phyloP scores from a whole-genome alignment of 2,329 filamentous ascomycete species.

The Esteya vermicola region DNA sequence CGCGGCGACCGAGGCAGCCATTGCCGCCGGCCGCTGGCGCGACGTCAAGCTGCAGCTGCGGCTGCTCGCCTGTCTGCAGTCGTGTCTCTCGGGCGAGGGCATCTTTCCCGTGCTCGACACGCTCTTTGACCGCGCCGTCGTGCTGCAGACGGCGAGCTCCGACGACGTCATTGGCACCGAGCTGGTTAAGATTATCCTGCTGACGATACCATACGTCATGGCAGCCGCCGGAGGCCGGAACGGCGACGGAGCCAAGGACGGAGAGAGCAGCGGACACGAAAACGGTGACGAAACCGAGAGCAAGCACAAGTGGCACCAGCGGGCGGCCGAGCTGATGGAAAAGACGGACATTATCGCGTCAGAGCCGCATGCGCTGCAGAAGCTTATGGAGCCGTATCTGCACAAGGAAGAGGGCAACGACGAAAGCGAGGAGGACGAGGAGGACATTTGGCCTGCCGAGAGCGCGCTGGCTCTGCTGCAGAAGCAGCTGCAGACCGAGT shows the following conservation, averaged over 20 bases:
- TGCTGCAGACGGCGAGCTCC: conserved; percentile 81
- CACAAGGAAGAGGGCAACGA: conserved; percentile 10
- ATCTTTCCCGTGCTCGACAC: conserved; percentile 76
- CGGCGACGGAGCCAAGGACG: too few species aligned
- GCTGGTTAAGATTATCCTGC: conserved; percentile 88
- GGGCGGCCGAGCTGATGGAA: conserved; percentile 67
- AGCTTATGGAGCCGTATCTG: conserved; percentile 74
- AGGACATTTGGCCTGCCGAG: conserved; percentile 43
- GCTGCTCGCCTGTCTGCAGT: conserved; percentile 76
- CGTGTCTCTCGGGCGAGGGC: conserved; percentile 67
- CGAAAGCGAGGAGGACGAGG: background rate
- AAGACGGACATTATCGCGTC: conserved; percentile 92
- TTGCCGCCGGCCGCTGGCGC: conserved; percentile 69
- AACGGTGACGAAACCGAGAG: too few species aligned
- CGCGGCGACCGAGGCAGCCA: conserved; percentile 47
- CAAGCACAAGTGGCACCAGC: conserved; percentile 50
- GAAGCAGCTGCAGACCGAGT: conserved; percentile 69
- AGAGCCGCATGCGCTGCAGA: conserved; percentile 72
- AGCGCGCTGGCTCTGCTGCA: conserved; percentile 74
- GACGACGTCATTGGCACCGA: conserved; percentile 83
- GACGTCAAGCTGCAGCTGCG: conserved; percentile 83
- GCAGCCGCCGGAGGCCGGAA: too few species aligned
- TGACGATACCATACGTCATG: conserved; percentile 86
- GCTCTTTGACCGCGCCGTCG: conserved; percentile 81
- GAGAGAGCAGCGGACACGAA: conserved; percentile 45